phyloP scores from a whole-genome alignment of 345 rosid genomes.

The Psidium guajava region DNA sequence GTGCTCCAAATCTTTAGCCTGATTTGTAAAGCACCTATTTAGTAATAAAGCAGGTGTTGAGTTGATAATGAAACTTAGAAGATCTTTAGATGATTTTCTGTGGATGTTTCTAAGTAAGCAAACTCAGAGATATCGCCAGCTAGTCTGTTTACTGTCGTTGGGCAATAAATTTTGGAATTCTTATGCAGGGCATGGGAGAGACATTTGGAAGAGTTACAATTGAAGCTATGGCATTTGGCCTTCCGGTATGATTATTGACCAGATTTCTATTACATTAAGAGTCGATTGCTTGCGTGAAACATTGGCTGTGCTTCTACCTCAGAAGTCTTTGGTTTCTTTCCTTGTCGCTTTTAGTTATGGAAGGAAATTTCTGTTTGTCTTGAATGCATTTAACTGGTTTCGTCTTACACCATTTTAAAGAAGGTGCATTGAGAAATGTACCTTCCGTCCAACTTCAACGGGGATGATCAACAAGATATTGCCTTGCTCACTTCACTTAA shows the following conservation, averaged over 20 bases:
- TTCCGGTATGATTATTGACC: constrained; percentile 39
- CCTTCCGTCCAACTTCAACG: not conserved
- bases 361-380: not conserved
- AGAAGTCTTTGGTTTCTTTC: not conserved
- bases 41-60: not conserved
- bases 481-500: not conserved
- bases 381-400: not conserved
- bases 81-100: not conserved
- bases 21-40: not conserved
- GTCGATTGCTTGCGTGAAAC: not conserved
- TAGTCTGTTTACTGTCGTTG: not conserved
- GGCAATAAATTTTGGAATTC: not conserved
- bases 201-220: constrained; percentile 97
- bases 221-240: constrained; percentile 97
- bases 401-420: not conserved
- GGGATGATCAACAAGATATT: not conserved
- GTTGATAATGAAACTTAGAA: not conserved
- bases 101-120: not conserved
- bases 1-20: not conserved
- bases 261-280: not conserved
- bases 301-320: not conserved
- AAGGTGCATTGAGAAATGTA: not conserved
- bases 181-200: constrained; percentile 76
- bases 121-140: not conserved
- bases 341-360: not conserved